Base-by-base conservation (phyloP, 2,329 filamentous ascomycete species). In the Penicillium sp. region DNA sequence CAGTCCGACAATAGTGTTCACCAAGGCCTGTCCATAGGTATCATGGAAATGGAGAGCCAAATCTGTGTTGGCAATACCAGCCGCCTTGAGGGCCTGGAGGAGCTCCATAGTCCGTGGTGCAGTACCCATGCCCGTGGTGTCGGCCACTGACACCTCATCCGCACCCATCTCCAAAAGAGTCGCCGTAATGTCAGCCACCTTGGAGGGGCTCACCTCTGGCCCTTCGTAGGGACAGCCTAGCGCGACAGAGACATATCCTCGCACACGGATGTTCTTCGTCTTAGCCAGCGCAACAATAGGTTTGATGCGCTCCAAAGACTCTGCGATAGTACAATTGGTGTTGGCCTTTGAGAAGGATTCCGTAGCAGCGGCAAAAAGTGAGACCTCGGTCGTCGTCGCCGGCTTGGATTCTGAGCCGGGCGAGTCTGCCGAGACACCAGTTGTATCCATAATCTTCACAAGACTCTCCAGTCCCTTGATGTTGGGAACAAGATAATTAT, bases 41-140 rank as follows among this genome's bases (percentile, higher is more conserved):
- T 89, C 87, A 68, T 89, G 87, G 71, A 89, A 89, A 71, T 89
- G 87, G 60, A 89, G 76, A 1, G 86, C 87, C 10, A 89, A 69
- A 64, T 89, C 87, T 40, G 81, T 82, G 57, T 81, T 84, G 56
- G 84, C 81, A 55, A 89, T 83, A 0, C 87, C 87, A 1, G 87
- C 86, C 19, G 86, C 84, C 33, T 81, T 82, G 56, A 89, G 74
- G 2, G 86, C 84, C 63, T 85, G 81, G 51, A 89, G 76, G 2
- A 89, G 79, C 65, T 85, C 83, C 61, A 81, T 74, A 0, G 87
- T 89, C 56, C 84, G 82, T 0, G 86, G 86, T 10, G 85, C 86
- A 0, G 87, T 89, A 17, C 87, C 87, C 87, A 89, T 89, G 49
- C 87, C 87, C 0, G 87, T 89, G 1, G 87, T 89, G 66, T 89